phyloP scores from a whole-genome alignment of 148 eudicot genomes.

The Heliamphora exappendiculata region DNA sequence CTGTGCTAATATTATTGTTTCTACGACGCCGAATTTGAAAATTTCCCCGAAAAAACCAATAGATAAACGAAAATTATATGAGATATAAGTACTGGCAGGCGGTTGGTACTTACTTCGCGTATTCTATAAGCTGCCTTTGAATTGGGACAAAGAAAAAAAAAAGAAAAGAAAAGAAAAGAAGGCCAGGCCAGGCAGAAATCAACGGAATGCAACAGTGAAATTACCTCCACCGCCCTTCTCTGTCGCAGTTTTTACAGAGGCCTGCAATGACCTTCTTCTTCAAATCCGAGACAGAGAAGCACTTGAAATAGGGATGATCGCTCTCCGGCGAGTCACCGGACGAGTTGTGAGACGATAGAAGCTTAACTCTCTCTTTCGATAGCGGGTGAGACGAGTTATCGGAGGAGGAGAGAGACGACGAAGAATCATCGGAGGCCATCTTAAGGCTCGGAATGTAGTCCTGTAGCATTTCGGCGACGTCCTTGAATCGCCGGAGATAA shows the following conservation, averaged over 20 bases:
- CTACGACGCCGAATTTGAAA: too few relatives aligned
- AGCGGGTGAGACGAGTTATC: slow-evolving; percentile 48
- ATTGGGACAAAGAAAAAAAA: background rate
- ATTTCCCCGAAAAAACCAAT: too few relatives aligned
- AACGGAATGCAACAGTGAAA: background rate
- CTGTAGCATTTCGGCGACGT: slow-evolving; percentile 79
- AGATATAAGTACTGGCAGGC: slow-evolving; percentile 20
- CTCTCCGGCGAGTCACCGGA: slow-evolving; percentile 24
- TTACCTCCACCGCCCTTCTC: slow-evolving; percentile 98
- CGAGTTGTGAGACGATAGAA: slow-evolving; percentile 33
- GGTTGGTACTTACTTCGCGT: slow-evolving; percentile 19
- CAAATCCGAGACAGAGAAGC: slow-evolving; percentile 85
- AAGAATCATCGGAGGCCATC: slow-evolving; percentile 37
- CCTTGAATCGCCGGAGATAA: slow-evolving; percentile 62
- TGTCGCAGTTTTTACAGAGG: slow-evolving; percentile 53
- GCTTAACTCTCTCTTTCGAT: slow-evolving; percentile 64
- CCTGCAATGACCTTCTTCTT: slow-evolving; percentile 78
- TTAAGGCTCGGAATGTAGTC: slow-evolving; percentile 87
- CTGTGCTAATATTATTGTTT: too few relatives aligned
- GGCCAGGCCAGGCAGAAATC: background rate
- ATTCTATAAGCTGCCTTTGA: slow-evolving; percentile 28
- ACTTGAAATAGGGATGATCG: slow-evolving; percentile 48
- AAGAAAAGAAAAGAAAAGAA: background rate
- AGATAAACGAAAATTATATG: slow-evolving; percentile 8
- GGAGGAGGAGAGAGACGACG: slow-evolving; percentile 55